Base-by-base conservation (phyloP, 2,329 filamentous ascomycete species). In the Talaromyces islandicus region DNA sequence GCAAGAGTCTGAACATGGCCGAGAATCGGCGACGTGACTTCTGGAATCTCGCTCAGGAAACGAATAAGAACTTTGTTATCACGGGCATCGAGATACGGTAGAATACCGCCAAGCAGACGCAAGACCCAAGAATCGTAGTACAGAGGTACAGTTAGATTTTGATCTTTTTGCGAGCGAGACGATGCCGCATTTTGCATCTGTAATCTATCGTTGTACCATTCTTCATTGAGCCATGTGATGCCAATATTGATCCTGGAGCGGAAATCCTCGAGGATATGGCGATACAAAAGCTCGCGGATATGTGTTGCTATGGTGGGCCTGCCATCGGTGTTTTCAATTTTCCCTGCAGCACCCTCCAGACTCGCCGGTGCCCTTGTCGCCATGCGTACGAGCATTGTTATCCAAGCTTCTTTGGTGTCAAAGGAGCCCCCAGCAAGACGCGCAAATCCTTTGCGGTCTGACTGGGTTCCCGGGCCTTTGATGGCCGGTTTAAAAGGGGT, bases 191-290 rank as follows among this genome's bases (percentile, higher is more conserved):
- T 66, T 61, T 76, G 77, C 51, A 77, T 71, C 57, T 82, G 78
- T 32, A 91, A 75, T 50, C 81, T 86, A 72, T 97, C 93, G 68
- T 92, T 95, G 75, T 96, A 97, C 93, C 94, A 99, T 76, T 99
- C 94, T 73, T 99, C 94, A 67, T 89, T 96, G 17, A 99, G 82
- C 94, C 94, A 99, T 7, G 88, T 88, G 56, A 97, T 91, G 1
- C 92, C 93, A 24, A 94, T 85, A 66, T 95, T 92, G 64, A 97
- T 92, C 50, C 94, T 88, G 63, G 84, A 87, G 58, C 93, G 87
- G 77, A 96, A 99, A 71, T 97, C 93, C 64, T 95, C 91, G 64
- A 97, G 84, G 54, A 97, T 84, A 72, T 96, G 97, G 58, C 85
- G 83, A 74, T 92, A 94, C 1, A 99, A 79, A 7, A 86, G 82